Base-by-base conservation (phyloP, 768 basidiomycete species). In the Suillus spraguei region DNA sequence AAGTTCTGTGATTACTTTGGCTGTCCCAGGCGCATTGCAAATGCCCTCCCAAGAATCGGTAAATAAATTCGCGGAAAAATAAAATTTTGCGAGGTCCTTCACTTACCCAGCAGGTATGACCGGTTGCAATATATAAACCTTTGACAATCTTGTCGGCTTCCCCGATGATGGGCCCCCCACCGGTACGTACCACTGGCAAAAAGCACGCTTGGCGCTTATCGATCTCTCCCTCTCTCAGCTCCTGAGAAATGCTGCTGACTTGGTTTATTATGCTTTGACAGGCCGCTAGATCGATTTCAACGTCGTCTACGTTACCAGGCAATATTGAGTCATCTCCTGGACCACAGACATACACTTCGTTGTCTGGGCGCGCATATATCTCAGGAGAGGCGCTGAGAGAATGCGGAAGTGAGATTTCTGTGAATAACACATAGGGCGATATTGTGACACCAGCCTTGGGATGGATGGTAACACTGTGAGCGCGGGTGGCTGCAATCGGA, bases 11-110 rank as follows among this genome's bases (percentile, higher is more conserved):
- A 97, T 72, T 8, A 85, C 86, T 67, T 83, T 85, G 1, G 89
- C 95, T 4, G 93, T 95, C 5, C 92, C 94, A 0, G 94, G 93
- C 4, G 88, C 92, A 71, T 91, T 91, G 72, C 86, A 91, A 47
- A 92, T 88, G 0, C 91, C 90, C 90, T 90, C 61, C 3, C 47
- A 39, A 41, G 6, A 42, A 28, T 13, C 28, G 33, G 70, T 17
- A 70, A 60, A 44, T 56, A 36, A 54, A 39, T 36, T 39, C 54
- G 17, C 60, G 13, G 38, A 44, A 59, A 42, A 39, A n/a, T 52
- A n/a, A n/a, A n/a, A n/a, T n/a, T 28, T 60, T 7, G 36, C 46
- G n/a, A 59, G 53, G 36, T 59, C 20, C 28, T 17, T 11, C 42
- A 78, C 85, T 68, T 68, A 90, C 88, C 89, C 91, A 91, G 69